A percentile compares a stretch with the other conserved stretches of the same genome.
These are phyloP conservation scores for Brassica balearica DNA, from an alignment of 441 rosid species.

Conservation along the genomic window DNA sequence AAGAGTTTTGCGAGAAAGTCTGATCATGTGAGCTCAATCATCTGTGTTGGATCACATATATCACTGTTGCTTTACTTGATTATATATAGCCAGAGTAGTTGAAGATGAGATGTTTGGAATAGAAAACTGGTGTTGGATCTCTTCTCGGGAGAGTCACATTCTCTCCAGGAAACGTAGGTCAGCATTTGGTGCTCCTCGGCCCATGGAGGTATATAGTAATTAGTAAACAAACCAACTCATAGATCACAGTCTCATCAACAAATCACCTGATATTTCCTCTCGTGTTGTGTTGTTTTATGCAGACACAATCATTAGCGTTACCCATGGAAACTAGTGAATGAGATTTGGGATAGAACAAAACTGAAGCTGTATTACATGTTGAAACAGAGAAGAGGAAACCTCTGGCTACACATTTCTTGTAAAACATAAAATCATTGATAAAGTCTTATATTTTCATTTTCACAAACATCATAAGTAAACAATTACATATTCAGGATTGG, in stretches of 20 bases:
- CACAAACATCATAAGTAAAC: neutral
- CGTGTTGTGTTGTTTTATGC: constrained; percentile 34
- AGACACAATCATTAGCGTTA: constrained; percentile 78
- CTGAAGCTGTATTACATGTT: constrained; percentile 62
- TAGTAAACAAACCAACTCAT: constrained; percentile 25
- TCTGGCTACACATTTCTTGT: constrained; percentile 25
- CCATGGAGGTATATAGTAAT: constrained; percentile 63
- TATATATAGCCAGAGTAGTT: constrained; percentile 83
- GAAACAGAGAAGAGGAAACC: constrained; percentile 81
- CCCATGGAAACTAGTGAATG: constrained; percentile 90
- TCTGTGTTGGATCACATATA: constrained; percentile 61
- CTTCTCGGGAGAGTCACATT: constrained; percentile 94
- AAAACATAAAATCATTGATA: neutral
- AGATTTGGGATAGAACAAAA: constrained; percentile 80
- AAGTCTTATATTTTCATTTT: neutral
- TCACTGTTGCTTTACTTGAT: constrained; percentile 39
- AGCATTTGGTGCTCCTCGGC: constrained; percentile 93
- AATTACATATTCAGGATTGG: neutral
- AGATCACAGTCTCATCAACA: neutral
- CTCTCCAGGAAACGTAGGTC: constrained; percentile 97
- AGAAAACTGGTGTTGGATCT: constrained; percentile 86
- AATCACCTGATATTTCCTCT: constrained; percentile 2
- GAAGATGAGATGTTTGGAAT: constrained; percentile 96
- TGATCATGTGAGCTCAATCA: constrained; percentile 78
- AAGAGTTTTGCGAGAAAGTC: constrained; percentile 8